phyloP scores from a whole-genome alignment of 495 filamentous ascomycete species.

The Bacidia gigantensis region DNA sequence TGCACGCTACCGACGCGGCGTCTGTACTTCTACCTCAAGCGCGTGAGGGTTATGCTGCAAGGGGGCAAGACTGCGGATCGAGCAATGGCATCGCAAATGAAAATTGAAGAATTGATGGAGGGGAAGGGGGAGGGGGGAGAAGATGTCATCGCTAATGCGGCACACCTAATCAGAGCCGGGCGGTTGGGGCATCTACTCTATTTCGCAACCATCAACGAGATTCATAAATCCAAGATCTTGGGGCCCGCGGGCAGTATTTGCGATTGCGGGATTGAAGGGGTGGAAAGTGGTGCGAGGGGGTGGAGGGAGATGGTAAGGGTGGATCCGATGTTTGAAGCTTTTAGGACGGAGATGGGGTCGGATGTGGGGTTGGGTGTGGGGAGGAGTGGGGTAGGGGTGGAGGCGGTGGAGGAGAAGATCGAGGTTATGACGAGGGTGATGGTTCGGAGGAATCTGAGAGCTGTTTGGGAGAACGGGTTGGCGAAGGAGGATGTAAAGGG shows the following conservation, averaged over 20 bases:
- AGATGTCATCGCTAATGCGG: slow-evolving; percentile 6
- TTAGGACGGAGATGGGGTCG: no score
- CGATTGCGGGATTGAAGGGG: slow-evolving; percentile 7
- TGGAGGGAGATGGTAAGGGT: no score
- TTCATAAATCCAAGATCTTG: background rate
- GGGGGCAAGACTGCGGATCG: background rate
- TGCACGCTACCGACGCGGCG: slow-evolving; percentile 5
- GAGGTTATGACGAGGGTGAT: background rate
- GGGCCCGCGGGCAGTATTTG: slow-evolving; percentile 4
- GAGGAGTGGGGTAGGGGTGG: no score
- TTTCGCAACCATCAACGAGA: background rate
- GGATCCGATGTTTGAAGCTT: no score
- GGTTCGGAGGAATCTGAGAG: background rate
- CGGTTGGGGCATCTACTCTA: background rate
- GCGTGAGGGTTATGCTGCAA: background rate
- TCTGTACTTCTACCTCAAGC: slow-evolving; percentile 9
- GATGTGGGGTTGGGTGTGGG: no score
- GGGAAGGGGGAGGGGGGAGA: background rate
- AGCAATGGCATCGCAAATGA: background rate
- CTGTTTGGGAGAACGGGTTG: background rate
- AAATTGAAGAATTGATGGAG: background rate
- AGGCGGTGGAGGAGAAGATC: no score
- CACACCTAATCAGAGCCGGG: background rate
- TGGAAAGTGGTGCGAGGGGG: no score
- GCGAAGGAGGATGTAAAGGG: background rate